Conservation (phyloP, 2,329 filamentous ascomycete species). For the Pleomassaria siparia region DNA sequence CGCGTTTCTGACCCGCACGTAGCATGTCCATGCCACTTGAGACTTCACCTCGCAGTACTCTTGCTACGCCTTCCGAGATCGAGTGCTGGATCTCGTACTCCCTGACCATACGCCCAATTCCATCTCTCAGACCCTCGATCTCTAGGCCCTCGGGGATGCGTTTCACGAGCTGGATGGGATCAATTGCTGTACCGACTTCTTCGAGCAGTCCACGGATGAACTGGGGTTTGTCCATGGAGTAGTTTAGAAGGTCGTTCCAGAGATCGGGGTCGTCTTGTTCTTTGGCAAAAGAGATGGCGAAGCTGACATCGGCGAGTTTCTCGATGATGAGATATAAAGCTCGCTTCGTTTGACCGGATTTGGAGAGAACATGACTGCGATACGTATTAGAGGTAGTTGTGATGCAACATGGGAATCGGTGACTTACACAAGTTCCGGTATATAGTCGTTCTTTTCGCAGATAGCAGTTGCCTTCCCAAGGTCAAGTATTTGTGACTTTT, state of each 20-base stretch:
- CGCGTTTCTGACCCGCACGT: constrained; percentile 76
- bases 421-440: constrained; percentile 80
- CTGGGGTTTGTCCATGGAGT: constrained; percentile 94
- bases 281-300: constrained; percentile 93
- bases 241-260: constrained; percentile 92
- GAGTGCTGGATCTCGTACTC: constrained; percentile 95
- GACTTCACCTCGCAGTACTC: constrained; percentile 85
- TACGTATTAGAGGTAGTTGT: constrained; percentile 16
- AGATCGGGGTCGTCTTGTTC: constrained; percentile 88
- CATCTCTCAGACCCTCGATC: constrained; percentile 86
- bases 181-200: constrained; percentile 90
- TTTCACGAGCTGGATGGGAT: constrained; percentile 85
- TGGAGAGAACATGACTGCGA: constrained; percentile 75
- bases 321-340: constrained; percentile 93
- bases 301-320: constrained; percentile 84
- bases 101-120: constrained; percentile 85
- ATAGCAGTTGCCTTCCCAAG: constrained; percentile 76
- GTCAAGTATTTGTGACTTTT: constrained; percentile 81
- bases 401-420: background rate
- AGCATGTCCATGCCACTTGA: constrained; percentile 78
- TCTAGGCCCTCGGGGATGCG: constrained; percentile 92
- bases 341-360: constrained; percentile 90
- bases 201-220: constrained; percentile 92
- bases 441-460: constrained; percentile 79
- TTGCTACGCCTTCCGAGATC: constrained; percentile 86